phyloP scores from a whole-genome alignment of 495 filamentous ascomycete species.

The Cercophora newfieldiana region DNA sequence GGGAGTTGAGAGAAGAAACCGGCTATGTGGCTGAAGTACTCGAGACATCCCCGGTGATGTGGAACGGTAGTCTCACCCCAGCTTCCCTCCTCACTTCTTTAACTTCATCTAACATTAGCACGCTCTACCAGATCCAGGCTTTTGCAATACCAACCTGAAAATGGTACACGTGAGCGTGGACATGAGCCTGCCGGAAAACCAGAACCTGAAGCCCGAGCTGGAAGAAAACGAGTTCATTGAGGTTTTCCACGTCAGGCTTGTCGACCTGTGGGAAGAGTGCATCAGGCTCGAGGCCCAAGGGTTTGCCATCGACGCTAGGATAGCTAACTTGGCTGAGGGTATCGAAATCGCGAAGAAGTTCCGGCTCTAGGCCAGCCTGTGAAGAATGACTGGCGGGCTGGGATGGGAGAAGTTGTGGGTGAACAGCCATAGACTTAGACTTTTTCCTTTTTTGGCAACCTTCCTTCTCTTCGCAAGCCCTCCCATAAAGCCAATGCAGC shows the following conservation, averaged over 20 bases:
- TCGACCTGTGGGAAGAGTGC: conserved; percentile 64
- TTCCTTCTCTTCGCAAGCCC: conserved; percentile 64
- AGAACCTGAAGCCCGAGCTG: conserved; percentile 66
- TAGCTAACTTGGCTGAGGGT: conserved; percentile 82
- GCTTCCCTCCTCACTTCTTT: not conserved
- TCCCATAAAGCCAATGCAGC: conserved; percentile 76
- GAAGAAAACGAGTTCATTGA: conserved; percentile 93
- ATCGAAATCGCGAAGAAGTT: conserved; percentile 71
- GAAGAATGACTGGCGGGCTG: not conserved
- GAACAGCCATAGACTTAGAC: conserved; percentile 41
- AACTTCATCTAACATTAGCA: not conserved
- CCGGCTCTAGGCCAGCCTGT: conserved; percentile 32
- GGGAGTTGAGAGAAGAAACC: conserved; percentile 93
- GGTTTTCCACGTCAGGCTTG: conserved; percentile 71
- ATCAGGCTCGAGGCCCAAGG: conserved; percentile 69
- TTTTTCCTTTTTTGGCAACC: conserved; percentile 65
- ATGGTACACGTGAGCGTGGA: conserved; percentile 83
- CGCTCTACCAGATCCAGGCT: conserved; percentile 56
- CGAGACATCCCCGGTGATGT: conserved; percentile 76
- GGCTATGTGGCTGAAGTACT: conserved; percentile 49
- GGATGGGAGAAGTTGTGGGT: not conserved
- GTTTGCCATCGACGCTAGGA: conserved; percentile 81
- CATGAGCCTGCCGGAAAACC: conserved; percentile 67
- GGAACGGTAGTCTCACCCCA: conserved; percentile 68
- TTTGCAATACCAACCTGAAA: conserved; percentile 85